phyloP scores from a whole-genome alignment of 768 basidiomycete species.

The Inosperma sp. region DNA sequence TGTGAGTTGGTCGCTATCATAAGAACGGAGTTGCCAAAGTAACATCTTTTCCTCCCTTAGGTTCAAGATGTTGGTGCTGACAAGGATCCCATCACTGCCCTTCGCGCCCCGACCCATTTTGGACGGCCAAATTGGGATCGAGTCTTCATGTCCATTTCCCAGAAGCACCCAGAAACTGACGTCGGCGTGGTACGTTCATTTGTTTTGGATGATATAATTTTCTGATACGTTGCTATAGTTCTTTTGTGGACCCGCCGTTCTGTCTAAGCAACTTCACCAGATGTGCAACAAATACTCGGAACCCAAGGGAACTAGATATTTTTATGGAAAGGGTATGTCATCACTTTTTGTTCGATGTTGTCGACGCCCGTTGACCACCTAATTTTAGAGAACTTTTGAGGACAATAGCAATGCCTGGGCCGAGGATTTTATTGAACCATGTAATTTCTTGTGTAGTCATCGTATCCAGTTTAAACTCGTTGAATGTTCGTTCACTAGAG shows the following conservation, averaged over 20 bases:
- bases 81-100: slow-evolving; percentile 83
- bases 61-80: slow-evolving; percentile 91
- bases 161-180: slow-evolving; percentile 85
- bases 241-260: slow-evolving; percentile 79
- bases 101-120: slow-evolving; percentile 90
- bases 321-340: slow-evolving; percentile 84
- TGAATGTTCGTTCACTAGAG: too few relatives aligned
- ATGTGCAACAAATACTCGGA: slow-evolving; percentile 85
- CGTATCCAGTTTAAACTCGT: too few relatives aligned
- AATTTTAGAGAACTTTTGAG: too few relatives aligned
- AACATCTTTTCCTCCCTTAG: slow-evolving; percentile 27
- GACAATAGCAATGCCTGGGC: too few relatives aligned
- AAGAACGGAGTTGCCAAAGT: not conserved
- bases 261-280: slow-evolving; percentile 68
- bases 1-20: slow-evolving; percentile 32
- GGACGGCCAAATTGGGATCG: slow-evolving; percentile 85
- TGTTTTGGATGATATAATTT: not conserved
- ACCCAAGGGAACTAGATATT: slow-evolving; percentile 76
- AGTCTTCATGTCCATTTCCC: slow-evolving; percentile 65
- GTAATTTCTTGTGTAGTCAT: too few relatives aligned
- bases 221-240: slow-evolving; percentile 37
- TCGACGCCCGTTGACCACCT: too few relatives aligned
- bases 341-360: too few relatives aligned
- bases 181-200: slow-evolving; percentile 70
- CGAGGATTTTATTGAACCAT: too few relatives aligned